Evolutionary conservation across 345 rosid species (phyloP).

Genomic region (Corchorus capsularis): DNA sequence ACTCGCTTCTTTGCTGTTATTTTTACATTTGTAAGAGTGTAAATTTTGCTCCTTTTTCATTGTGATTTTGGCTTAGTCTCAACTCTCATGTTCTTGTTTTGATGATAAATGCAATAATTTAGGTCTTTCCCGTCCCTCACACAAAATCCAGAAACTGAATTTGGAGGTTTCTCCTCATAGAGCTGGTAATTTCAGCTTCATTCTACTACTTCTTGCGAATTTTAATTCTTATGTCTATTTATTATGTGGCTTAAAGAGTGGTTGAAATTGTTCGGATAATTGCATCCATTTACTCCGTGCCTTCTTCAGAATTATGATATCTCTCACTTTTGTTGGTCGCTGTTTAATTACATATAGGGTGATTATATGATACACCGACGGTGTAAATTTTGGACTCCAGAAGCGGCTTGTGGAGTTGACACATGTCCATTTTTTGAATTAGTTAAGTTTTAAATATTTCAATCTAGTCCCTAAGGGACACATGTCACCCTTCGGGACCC

Average conservation of each 20-base stretch:
- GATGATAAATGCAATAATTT: conserved; percentile 3
- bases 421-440: too few species aligned
- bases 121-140: conserved; percentile 7
- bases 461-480: too few species aligned
- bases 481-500: too few species aligned
- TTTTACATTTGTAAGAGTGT: not conserved
- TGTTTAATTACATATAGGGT: not conserved
- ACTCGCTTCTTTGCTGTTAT: not conserved
- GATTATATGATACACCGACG: too few species aligned
- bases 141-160: conserved; percentile 18
- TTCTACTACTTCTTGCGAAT: not conserved
- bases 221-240: not conserved
- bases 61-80: not conserved
- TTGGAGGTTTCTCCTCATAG: conserved; percentile 25
- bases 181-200: conserved; percentile 18
- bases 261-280: not conserved
- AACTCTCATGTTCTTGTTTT: not conserved
- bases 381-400: too few species aligned
- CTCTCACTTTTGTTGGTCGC: not conserved
- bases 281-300: not conserved
- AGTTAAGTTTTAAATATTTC: too few species aligned
- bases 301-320: not conserved
- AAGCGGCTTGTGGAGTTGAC: too few species aligned
- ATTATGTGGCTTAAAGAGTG: not conserved
- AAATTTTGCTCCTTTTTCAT: not conserved